Percentiles rank a stretch among this genome's conserved stretches.
Evolutionary conservation across 192 early-diverging fungal genomes (phyloP).

Genomic region (Chytriomyces sp.): DNA sequence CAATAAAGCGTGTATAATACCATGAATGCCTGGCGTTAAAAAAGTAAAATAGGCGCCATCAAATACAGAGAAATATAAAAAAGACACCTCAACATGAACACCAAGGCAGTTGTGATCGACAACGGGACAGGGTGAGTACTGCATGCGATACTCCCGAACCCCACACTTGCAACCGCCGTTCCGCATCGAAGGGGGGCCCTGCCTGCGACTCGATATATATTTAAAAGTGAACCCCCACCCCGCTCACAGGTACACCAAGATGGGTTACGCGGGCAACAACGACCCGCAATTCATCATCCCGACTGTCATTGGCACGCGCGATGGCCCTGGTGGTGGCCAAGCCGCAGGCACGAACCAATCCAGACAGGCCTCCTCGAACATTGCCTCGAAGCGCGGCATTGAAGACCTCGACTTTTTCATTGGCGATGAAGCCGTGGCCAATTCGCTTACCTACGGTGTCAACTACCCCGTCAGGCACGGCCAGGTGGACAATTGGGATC

Average conservation of each 20-base stretch:
- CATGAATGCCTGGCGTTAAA: no score
- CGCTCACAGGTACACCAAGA: conserved; percentile 82
- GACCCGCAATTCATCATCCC: conserved; percentile 98
- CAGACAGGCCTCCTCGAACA: conserved; percentile 56
- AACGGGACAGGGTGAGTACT: conserved; percentile 92
- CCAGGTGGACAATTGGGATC: conserved; percentile 99
- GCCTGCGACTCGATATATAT: conserved; percentile 16
- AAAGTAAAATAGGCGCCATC: background rate
- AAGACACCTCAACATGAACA: conserved; percentile 20
- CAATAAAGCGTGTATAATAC: no score
- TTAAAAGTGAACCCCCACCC: conserved; percentile 16
- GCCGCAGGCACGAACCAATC: conserved; percentile 31
- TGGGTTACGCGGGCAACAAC: conserved; percentile 98
- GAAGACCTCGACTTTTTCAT: conserved; percentile 98
- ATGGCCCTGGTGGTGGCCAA: conserved; percentile 53
- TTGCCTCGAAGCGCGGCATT: conserved; percentile 94
- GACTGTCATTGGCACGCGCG: conserved; percentile 85
- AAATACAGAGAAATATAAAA: background rate
- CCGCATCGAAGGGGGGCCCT: background rate
- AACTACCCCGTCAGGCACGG: conserved; percentile 96
- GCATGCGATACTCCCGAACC: background rate
- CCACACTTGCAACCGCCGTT: background rate
- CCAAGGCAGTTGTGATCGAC: conserved; percentile 89
- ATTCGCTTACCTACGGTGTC: conserved; percentile 87
- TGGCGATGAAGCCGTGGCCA: conserved; percentile 91